Conservation (phyloP, 352 stramenopile species). For the Sclerospora graminicola region DNA sequence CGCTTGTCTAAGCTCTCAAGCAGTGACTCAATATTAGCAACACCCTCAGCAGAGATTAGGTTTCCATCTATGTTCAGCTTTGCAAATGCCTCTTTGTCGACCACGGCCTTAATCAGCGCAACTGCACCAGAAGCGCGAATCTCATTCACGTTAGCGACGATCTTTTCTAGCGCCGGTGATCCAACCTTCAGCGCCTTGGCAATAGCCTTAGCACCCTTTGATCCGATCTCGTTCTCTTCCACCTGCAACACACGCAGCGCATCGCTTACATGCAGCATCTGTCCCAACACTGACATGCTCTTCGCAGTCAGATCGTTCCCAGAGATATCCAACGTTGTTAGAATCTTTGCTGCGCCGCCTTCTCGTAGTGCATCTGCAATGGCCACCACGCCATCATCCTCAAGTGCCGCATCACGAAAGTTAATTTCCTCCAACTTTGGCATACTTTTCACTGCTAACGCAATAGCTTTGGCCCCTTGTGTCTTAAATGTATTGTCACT, state of each 20-base stretch:
- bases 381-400: conserved; percentile 82
- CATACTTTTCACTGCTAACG: conserved; percentile 62
- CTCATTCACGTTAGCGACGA: conserved; percentile 85
- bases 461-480: conserved; percentile 79
- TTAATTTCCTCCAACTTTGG: conserved; percentile 77
- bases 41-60: conserved; percentile 57
- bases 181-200: conserved; percentile 52
- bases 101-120: conserved; percentile 58
- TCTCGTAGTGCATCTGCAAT: conserved; percentile 68
- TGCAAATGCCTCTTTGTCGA: conserved; percentile 38
- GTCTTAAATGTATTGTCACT: conserved; percentile 92
- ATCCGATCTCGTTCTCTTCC: conserved; percentile 91
- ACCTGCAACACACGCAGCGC: conserved; percentile 77
- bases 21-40: conserved; percentile 40
- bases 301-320: conserved; percentile 85
- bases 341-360: conserved; percentile 15
- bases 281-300: conserved; percentile 41
- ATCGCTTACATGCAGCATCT: conserved; percentile 29
- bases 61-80: conserved; percentile 75
- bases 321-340: conserved; percentile 88
- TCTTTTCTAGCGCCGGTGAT: conserved; percentile 48
- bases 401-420: conserved; percentile 85
- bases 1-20: conserved; percentile 44
- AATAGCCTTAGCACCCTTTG: conserved; percentile 66
- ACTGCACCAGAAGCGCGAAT: conserved; percentile 82